These are phyloP conservation scores for Moricandia arvensis DNA, from an alignment of 345 rosid genomes.

Conservation along the genomic window DNA sequence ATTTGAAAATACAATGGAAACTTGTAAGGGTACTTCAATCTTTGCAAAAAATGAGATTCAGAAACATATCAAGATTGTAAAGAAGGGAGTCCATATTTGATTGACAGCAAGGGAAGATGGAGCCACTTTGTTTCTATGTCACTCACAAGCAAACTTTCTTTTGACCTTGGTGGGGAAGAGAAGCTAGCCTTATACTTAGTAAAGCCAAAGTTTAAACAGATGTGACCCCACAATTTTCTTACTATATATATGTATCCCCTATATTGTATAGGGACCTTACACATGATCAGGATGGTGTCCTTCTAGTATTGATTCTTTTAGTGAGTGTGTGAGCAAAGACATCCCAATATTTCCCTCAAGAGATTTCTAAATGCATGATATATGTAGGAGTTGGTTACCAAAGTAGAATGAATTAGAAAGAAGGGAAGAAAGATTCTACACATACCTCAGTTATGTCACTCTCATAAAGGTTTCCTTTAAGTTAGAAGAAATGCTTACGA, in stretches of 20 bases:
- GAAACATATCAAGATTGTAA: slow-evolving; percentile 21
- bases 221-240: slow-evolving; percentile 28
- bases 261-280: slow-evolving; percentile 41
- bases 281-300: slow-evolving; percentile 37
- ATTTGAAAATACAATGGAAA: background rate
- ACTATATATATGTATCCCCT: slow-evolving; percentile 26
- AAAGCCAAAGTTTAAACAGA: slow-evolving; percentile 36
- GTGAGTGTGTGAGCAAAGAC: slow-evolving; percentile 34
- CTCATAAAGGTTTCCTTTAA: slow-evolving; percentile 7
- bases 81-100: slow-evolving; percentile 30
- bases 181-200: slow-evolving; percentile 34
- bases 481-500: slow-evolving; percentile 18
- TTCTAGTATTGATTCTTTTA: slow-evolving; percentile 31
- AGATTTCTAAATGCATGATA: slow-evolving; percentile 23
- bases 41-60: background rate
- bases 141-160: slow-evolving; percentile 42
- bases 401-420: slow-evolving; percentile 15
- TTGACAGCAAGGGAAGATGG: slow-evolving; percentile 30
- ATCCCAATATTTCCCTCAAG: slow-evolving; percentile 17
- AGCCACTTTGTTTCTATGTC: slow-evolving; percentile 32
- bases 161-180: slow-evolving; percentile 40
- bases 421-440: background rate
- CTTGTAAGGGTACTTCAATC: background rate
- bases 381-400: slow-evolving; percentile 9
- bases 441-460: slow-evolving; percentile 30